A percentile compares a stretch with the other conserved stretches of the same genome.
Conservation (phyloP, 768 basidiomycete genomes). For the Thelephora ganbajun region DNA sequence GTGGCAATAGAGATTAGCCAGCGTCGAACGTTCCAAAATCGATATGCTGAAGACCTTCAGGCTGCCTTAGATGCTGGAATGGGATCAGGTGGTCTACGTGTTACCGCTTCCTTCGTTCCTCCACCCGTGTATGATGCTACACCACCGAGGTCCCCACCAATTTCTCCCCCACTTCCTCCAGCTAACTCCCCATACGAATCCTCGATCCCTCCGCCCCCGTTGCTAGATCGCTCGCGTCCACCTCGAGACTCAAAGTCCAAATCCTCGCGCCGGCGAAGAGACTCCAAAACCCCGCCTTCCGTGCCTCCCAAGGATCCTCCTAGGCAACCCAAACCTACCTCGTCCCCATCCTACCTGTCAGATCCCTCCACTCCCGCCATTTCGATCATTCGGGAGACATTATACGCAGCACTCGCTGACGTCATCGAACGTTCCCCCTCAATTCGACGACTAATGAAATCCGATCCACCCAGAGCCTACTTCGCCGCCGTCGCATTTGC, state of each 20-base stretch:
- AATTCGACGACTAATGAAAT: conserved; percentile 40
- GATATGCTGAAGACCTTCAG: conserved; percentile 63
- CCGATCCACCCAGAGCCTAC: conserved; percentile 62
- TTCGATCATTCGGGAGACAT: conserved; percentile 72
- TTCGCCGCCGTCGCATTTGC: conserved; percentile 66
- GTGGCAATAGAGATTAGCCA: conserved; percentile 84
- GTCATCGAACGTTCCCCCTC: conserved; percentile 41
- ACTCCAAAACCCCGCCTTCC: conserved; percentile 12
- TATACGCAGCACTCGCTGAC: conserved; percentile 71
- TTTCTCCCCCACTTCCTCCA: conserved; percentile 12
- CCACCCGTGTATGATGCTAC: conserved; percentile 48
- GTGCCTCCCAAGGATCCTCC: conserved; percentile 19
- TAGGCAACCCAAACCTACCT: not conserved
- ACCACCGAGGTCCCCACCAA: conserved; percentile 10
- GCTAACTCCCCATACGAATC: not conserved
- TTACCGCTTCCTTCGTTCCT: conserved; percentile 52
- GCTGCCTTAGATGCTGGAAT: conserved; percentile 61
- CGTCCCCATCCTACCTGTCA: conserved; percentile 19
- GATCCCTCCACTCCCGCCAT: conserved; percentile 38
- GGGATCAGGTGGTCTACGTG: conserved; percentile 17
- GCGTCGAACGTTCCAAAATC: conserved; percentile 69
- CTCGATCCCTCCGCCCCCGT: conserved; percentile 10
- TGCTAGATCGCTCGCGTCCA: conserved; percentile 10
- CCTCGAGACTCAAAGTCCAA: conserved; percentile 10
- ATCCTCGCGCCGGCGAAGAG: conserved; percentile 1